These are phyloP conservation scores for Puccinia brachypodii DNA, from an alignment of 1,284 basidiomycete species.

Conservation along the genomic window DNA sequence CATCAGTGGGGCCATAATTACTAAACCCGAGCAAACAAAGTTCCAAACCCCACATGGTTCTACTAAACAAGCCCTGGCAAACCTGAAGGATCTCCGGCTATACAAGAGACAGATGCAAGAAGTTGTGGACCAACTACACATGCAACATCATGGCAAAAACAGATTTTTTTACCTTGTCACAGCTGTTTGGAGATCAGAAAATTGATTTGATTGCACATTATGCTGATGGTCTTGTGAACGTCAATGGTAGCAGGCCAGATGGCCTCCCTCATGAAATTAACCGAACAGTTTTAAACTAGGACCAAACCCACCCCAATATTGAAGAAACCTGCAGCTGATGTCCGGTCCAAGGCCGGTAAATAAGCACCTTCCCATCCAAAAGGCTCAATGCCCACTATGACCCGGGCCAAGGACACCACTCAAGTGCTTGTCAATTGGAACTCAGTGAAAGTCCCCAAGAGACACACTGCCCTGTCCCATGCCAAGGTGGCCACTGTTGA, in stretches of 20 bases:
- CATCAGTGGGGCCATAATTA: background rate
- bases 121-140: background rate
- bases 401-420: no score
- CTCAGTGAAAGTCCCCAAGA: no score
- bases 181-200: background rate
- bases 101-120: background rate
- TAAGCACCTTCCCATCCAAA: background rate
- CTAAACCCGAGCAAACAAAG: background rate
- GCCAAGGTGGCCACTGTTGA: no score
- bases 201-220: background rate
- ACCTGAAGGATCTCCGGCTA: background rate
- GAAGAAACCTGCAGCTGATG: background rate
- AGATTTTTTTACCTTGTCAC: background rate
- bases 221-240: background rate
- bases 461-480: no score
- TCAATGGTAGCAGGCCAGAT: background rate
- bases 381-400: no score
- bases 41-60: background rate
- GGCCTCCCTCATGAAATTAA: no score
- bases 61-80: background rate
- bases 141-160: background rate
- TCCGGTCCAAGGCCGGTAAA: background rate
- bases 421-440: no score
- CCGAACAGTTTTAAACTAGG: background rate
- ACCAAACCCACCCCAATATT: background rate